Base-by-base conservation (phyloP, 805 yeast species). In the Candida succiphila region DNA sequence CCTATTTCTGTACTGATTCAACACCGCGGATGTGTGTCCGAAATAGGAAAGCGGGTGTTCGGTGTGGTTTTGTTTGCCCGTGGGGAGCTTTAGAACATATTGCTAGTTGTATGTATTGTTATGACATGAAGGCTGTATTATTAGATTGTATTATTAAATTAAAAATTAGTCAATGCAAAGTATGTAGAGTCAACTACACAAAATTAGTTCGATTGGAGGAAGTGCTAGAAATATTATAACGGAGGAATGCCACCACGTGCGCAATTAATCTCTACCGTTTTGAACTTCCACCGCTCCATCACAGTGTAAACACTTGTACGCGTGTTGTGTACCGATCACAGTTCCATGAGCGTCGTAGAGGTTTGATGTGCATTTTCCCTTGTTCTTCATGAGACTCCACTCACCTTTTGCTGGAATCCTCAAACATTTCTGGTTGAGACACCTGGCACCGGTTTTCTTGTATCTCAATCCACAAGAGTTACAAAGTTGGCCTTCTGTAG, bases 331-430 rank as follows among this genome's bases (percentile, higher is more conserved):
- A 33, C 23, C 43, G 37, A 33, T 31, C 29, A 38, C 33, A 19
- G 41, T 36, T n/a, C 39, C 46, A 10, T 52, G 46, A 4, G 29
- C 39, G 47, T 58, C 48, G 23, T 48, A 46, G 33, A 55, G 54
- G 28, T 31, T 19, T 19, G 18, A 19, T 26, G 39, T 51, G 39
- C 44, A 42, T 37, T 66, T 65, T 14, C 85, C 88, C 52, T 80
- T 75, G 36, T 72, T 68, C 49, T 78, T 79, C 89, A 88, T 88
- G 23, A 84, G 64, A 4, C 86, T 72, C 84, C 96, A 82, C 59
- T 89, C 97, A 40, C 96, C 89, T 59, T 89, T 88, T 16, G 96
- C 94, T 4, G 98, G 98, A 39, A 89, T 87, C 49, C 89, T 75
- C 43, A 81, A 72, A 61, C 98, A 89, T 15, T 59, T 51, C 2